phyloP scores from a whole-genome alignment of 352 stramenopile genomes.

The Thraustochytrium striatum region DNA sequence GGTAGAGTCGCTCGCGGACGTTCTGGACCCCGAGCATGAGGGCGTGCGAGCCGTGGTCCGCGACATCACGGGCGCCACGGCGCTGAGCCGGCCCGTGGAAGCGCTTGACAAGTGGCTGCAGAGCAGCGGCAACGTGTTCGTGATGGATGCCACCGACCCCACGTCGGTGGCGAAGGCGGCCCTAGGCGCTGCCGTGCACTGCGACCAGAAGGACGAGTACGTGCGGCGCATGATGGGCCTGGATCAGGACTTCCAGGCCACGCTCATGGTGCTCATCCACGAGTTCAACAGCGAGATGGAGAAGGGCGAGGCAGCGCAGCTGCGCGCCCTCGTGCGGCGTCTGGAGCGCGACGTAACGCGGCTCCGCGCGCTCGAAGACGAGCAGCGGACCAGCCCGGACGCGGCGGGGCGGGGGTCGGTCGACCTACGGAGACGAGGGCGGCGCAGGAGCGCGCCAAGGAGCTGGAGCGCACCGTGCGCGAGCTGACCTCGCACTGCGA shows the following conservation, averaged over 20 bases:
- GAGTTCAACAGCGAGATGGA: slow-evolving; percentile 41
- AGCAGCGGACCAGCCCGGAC: background rate
- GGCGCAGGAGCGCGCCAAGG: background rate
- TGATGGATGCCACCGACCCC: background rate
- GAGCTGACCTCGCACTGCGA: slow-evolving; percentile 2
- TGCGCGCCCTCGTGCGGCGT: slow-evolving; percentile 8
- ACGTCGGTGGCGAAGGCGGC: slow-evolving; percentile 18
- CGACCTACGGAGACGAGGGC: background rate
- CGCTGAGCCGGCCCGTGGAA: background rate
- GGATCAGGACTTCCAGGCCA: slow-evolving; percentile 41
- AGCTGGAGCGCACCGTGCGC: slow-evolving; percentile 18
- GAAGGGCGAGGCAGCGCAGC: slow-evolving; percentile 25
- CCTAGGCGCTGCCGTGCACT: slow-evolving; percentile 30
- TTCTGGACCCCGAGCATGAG: slow-evolving; percentile 18
- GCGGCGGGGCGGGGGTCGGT: background rate
- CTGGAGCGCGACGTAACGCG: slow-evolving; percentile 16
- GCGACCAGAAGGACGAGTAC: slow-evolving; percentile 37
- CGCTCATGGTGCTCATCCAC: slow-evolving; percentile 40
- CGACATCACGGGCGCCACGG: slow-evolving; percentile 20
- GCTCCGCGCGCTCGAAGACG: background rate
- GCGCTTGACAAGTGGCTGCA: slow-evolving; percentile 6
- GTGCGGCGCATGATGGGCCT: slow-evolving; percentile 31
- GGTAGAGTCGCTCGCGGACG: background rate
- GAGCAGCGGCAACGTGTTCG: background rate
- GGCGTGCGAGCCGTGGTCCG: background rate